These are phyloP conservation scores for Pistacia vera DNA, from an alignment of 345 rosid genomes.

Conservation along the genomic window DNA sequence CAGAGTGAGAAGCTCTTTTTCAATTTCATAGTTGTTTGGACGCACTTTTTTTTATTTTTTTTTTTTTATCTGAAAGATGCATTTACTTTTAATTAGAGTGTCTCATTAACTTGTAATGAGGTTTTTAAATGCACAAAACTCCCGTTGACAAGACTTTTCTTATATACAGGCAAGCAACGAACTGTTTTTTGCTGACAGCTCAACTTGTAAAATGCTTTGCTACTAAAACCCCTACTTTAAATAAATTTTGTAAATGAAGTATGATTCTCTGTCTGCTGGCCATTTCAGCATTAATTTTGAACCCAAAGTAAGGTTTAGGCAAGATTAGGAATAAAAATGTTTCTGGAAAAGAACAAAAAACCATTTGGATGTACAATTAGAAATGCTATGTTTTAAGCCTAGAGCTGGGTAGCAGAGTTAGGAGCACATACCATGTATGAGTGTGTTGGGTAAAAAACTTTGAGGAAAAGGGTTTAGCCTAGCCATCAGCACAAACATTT, in stretches of 20 bases:
- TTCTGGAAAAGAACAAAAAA: not conserved
- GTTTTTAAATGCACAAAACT: not conserved
- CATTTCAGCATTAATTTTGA: not conserved
- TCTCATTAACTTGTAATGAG: not conserved
- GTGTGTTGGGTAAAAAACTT: not conserved
- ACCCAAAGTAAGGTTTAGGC: not conserved
- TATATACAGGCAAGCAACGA: not conserved
- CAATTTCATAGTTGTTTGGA: not conserved
- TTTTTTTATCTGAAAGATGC: no score
- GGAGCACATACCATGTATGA: not conserved
- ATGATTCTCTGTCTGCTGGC: not conserved
- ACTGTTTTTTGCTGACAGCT: not conserved
- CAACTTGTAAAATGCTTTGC: not conserved
- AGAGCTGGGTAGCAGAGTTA: not conserved
- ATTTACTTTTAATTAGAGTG: no score
- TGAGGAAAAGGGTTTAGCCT: not conserved
- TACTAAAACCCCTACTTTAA: not conserved
- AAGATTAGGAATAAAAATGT: not conserved
- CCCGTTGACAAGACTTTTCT: not conserved
- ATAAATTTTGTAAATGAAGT: no score
- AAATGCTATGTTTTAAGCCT: not conserved
- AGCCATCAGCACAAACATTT: not conserved
- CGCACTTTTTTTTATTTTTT: not conserved
- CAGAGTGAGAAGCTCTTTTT: not conserved
- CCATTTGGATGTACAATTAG: not conserved